Base-by-base conservation (phyloP, 2,329 filamentous ascomycete species). In the Fusarium oligoseptatum region DNA sequence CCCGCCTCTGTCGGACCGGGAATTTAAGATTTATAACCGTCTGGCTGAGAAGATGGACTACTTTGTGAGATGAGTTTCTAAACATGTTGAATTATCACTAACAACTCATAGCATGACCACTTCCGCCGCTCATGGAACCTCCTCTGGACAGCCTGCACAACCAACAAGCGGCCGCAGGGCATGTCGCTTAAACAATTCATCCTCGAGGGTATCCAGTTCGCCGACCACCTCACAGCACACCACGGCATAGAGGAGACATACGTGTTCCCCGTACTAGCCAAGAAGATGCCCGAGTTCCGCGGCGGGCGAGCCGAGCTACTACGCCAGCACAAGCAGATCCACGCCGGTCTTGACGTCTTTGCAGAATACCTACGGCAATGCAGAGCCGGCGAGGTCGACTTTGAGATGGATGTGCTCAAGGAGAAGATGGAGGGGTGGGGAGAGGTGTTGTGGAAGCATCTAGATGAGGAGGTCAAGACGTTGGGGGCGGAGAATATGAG, bases 401-500 rank as follows among this genome's bases (percentile, higher is more conserved):
- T 92, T 56, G 86, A 88, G 69, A 79, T 90, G 79, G 73, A 65
- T 17, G 90, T 91, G 78, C 81, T 98, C 81, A 92, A 91, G 84
- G 85, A 82, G 39, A 88, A 94, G 78, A 92, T 97, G 91, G 93
- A 97, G 82, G 82, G 82, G 6, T 98, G 95, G 90, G 93, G 93
- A 12, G 86, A 87, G 11, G 93, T 97, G 72, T 82, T 98, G 58
- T 96, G 94, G 93, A 86, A 85, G 79, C 95, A 98, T 87, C 84
- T 98, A 70, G 94, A 97, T 78, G 92, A 95, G 77, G 95, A 98
- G 87, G 95, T 98, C 9, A 85, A 87, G 82, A 89, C 93, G 75
- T 82, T 98, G 36, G 90, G 92, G 3, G 95, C 95, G 52, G 93
- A 97, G 82, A 97, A 96, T 81, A 97, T 98, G 95, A 88, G 94